Percentiles rank a stretch among this genome's conserved stretches.
Evolutionary conservation across 2,329 filamentous ascomycete genomes (phyloP).

Genomic region (Stachybotrys chlorohalonatus): DNA sequence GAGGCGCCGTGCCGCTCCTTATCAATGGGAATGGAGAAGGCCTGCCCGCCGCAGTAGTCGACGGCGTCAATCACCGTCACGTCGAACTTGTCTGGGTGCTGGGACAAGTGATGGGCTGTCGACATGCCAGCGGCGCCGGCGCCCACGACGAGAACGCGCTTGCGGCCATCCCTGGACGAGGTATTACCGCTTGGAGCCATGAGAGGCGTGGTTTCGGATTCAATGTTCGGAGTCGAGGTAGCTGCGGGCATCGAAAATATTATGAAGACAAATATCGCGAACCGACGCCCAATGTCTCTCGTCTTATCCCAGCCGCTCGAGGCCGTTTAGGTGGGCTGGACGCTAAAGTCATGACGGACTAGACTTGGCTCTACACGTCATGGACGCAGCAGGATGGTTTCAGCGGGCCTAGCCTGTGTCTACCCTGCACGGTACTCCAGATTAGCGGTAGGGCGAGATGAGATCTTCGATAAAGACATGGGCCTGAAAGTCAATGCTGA

Average conservation of each 20-base stretch:
- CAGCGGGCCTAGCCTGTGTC: no score
- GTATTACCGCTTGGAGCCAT: background rate
- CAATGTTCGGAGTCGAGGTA: background rate
- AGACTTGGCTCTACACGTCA: background rate
- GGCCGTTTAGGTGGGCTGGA: no score
- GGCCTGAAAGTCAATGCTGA: no score
- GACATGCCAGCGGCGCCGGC: slow-evolving; percentile 38
- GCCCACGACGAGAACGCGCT: slow-evolving; percentile 27
- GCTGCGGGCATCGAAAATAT: background rate
- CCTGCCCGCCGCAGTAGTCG: slow-evolving; percentile 52
- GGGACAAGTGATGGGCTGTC: slow-evolving; percentile 48
- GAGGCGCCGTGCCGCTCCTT: slow-evolving; percentile 48
- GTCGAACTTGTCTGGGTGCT: slow-evolving; percentile 50
- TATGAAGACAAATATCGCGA: background rate
- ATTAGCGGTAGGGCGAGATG: no score
- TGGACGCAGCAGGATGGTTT: background rate
- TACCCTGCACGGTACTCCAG: no score
- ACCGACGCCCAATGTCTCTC: no score
- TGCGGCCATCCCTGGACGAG: background rate
- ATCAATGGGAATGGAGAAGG: slow-evolving; percentile 52
- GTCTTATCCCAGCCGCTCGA: no score
- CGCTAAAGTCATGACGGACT: background rate
- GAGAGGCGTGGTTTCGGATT: background rate
- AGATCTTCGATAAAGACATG: no score
- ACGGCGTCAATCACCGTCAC: slow-evolving; percentile 48